phyloP scores from a whole-genome alignment of 2,329 filamentous ascomycete genomes.

The Tolypocladium ophioglossoides region DNA sequence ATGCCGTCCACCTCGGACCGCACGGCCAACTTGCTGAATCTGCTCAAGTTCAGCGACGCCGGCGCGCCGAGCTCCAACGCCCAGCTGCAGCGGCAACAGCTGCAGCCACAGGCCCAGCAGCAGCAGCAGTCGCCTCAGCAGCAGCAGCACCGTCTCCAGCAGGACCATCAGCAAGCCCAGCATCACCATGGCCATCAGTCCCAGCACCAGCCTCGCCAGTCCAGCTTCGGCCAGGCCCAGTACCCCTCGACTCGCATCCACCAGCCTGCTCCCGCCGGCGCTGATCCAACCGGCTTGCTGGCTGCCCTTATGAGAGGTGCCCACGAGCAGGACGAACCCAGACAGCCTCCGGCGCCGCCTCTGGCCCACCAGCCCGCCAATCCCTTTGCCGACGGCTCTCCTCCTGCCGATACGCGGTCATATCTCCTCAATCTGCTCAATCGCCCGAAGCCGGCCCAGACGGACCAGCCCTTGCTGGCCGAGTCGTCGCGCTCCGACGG shows the following conservation, averaged over 20 bases:
- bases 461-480: constrained; percentile 32
- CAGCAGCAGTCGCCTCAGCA: constrained; percentile 13
- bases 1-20: constrained; percentile 32
- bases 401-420: constrained; percentile 64
- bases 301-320: constrained; percentile 51
- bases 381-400: constrained; percentile 37
- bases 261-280: constrained; percentile 44
- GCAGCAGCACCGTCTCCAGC: constrained; percentile 11
- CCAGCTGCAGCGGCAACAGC: constrained; percentile 25
- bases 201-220: constrained; percentile 8
- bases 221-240: constrained; percentile 10
- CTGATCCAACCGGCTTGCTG: constrained; percentile 46
- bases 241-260: constrained; percentile 33
- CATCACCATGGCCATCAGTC: constrained; percentile 10
- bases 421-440: constrained; percentile 81
- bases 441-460: constrained; percentile 58
- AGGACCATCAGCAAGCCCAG: constrained; percentile 15
- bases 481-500: constrained; percentile 32
- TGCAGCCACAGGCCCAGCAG: constrained; percentile 10
- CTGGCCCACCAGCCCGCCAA: constrained; percentile 15
- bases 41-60: constrained; percentile 47
- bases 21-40: constrained; percentile 45
- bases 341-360: constrained; percentile 10
- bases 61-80: constrained; percentile 17
- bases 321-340: constrained; percentile 34